These are phyloP conservation scores for Obelidium mucronatum DNA, from an alignment of 192 early-diverging fungal genomes.

Conservation along the genomic window DNA sequence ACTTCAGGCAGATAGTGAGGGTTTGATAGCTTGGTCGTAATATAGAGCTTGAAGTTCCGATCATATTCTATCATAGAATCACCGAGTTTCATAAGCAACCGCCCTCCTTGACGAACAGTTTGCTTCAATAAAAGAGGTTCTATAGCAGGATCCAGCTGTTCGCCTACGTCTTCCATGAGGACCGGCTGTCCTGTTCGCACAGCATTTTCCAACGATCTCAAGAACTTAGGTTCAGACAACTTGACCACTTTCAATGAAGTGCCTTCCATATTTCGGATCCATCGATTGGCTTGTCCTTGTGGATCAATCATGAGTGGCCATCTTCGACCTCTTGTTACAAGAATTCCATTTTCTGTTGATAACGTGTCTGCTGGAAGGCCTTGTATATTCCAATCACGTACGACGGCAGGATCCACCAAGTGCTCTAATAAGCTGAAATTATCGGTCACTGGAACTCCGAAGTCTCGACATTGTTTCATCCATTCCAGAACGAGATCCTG, in stretches of 20 bases:
- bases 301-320: slow-evolving; percentile 72
- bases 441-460: slow-evolving; percentile 62
- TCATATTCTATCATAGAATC: slow-evolving; percentile 70
- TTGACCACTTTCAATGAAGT: slow-evolving; percentile 60
- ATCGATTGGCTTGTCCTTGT: slow-evolving; percentile 67
- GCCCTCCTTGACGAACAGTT: slow-evolving; percentile 64
- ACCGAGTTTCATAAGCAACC: slow-evolving; percentile 66
- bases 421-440: slow-evolving; percentile 60
- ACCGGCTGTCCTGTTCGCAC: slow-evolving; percentile 65
- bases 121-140: slow-evolving; percentile 68
- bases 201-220: slow-evolving; percentile 67
- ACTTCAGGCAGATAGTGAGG: slow-evolving; percentile 71
- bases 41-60: slow-evolving; percentile 69
- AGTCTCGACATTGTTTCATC: slow-evolving; percentile 56
- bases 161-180: slow-evolving; percentile 68
- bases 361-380: slow-evolving; percentile 63
- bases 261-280: slow-evolving; percentile 67
- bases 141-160: slow-evolving; percentile 65
- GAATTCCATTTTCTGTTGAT: slow-evolving; percentile 66
- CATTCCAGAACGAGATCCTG: slow-evolving; percentile 54
- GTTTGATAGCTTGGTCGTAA: slow-evolving; percentile 68
- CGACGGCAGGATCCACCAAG: slow-evolving; percentile 60
- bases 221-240: slow-evolving; percentile 65
- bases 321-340: slow-evolving; percentile 59
- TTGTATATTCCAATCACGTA: slow-evolving; percentile 69